Conservation (phyloP, 768 basidiomycete species). For the Chalciporus pseudorubinellus region DNA sequence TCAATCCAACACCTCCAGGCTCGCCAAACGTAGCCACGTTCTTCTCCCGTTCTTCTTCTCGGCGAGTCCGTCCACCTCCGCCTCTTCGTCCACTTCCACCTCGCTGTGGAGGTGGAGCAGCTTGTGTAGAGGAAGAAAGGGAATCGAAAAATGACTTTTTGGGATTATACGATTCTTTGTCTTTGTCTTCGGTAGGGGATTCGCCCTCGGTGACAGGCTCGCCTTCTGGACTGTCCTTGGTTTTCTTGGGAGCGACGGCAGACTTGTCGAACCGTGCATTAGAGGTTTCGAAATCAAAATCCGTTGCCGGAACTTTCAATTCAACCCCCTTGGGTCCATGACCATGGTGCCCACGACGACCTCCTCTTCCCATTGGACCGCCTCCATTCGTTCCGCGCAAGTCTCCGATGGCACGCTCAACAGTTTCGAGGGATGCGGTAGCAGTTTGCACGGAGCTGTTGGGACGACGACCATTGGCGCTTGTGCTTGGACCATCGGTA, state of each 20-base stretch:
- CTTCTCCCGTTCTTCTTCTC: slow-evolving; percentile 81
- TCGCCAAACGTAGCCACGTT: slow-evolving; percentile 89
- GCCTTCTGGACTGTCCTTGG: slow-evolving; percentile 28
- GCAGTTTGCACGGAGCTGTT: slow-evolving; percentile 64
- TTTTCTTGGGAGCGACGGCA: slow-evolving; percentile 42
- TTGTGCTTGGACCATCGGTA: slow-evolving; percentile 25
- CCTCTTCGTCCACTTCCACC: slow-evolving; percentile 43
- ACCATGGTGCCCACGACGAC: slow-evolving; percentile 34
- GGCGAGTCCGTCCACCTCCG: slow-evolving; percentile 59
- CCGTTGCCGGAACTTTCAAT: slow-evolving; percentile 63
- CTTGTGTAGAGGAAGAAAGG: slow-evolving; percentile 47
- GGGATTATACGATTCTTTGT: slow-evolving; percentile 68
- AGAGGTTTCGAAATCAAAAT: slow-evolving; percentile 78
- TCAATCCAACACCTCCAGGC: slow-evolving; percentile 71
- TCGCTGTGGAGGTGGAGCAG: slow-evolving; percentile 28
- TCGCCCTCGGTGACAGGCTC: slow-evolving; percentile 33
- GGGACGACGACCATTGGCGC: slow-evolving; percentile 30
- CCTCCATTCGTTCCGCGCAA: slow-evolving; percentile 38
- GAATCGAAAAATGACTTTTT: slow-evolving; percentile 82
- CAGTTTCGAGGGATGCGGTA: slow-evolving; percentile 69
- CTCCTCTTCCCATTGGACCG: slow-evolving; percentile 37
- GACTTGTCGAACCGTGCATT: slow-evolving; percentile 84
- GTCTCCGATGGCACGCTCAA: slow-evolving; percentile 57
- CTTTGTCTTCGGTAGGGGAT: slow-evolving; percentile 30
- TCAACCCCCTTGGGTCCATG: slow-evolving; percentile 35